Evolutionary conservation across 805 yeast species (phyloP).

Genomic region (Zygotorulaspora sp.): DNA sequence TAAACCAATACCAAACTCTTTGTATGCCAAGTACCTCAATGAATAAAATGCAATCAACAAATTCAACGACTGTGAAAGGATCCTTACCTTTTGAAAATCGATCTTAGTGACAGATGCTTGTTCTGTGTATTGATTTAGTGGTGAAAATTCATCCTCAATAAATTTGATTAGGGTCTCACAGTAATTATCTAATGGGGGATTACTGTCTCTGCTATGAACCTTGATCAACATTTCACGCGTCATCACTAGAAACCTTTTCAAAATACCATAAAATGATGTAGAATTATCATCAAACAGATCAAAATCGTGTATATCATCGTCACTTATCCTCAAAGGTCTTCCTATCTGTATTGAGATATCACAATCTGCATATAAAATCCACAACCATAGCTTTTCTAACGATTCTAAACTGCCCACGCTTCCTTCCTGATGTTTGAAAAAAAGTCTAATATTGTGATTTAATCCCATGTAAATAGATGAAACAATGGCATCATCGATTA

Average conservation of each 20-base stretch:
- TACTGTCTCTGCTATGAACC: conserved; percentile 9
- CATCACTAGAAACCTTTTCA: conserved; percentile 17
- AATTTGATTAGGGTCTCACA: conserved; percentile 10
- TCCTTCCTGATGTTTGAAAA: conserved; percentile 17
- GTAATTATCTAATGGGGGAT: conserved; percentile 13
- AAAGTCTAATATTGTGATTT: conserved; percentile 18
- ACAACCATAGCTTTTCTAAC: conserved; percentile 29
- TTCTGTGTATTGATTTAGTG: conserved; percentile 10
- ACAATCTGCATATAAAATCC: conserved; percentile 28
- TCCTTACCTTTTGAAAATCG: conserved; percentile 5
- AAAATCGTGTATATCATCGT: conserved; percentile 5
- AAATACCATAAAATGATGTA: conserved; percentile 11
- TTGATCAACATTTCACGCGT: conserved; percentile 19
- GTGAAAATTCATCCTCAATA: conserved; percentile 12
- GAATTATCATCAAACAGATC: conserved; percentile 5
- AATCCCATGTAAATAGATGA: conserved; percentile 26
- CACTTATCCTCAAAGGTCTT: conserved; percentile 16
- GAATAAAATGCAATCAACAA: conserved; percentile 9
- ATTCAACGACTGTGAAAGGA: conserved; percentile 9
- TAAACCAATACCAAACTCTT: conserved; percentile 10
- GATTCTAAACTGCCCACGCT: conserved; percentile 20
- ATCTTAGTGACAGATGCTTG: conserved; percentile 1
- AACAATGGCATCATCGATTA: conserved; percentile 16
- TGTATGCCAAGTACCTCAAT: conserved; percentile 5
- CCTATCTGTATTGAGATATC: conserved; percentile 27